These are phyloP conservation scores for Candida boidinii DNA, from an alignment of 805 yeast species.

Conservation along the genomic window DNA sequence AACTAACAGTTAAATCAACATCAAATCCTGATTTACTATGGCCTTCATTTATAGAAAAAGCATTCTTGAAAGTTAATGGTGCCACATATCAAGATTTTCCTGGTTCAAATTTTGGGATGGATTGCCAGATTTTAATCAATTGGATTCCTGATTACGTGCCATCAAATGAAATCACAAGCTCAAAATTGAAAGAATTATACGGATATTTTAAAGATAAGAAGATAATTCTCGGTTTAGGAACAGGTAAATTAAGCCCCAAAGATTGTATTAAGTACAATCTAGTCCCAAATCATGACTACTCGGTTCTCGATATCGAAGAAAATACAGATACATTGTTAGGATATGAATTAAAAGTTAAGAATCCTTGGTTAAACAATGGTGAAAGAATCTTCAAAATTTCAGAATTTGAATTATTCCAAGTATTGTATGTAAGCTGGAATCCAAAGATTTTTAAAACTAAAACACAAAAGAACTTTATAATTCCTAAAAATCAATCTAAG, in stretches of 20 bases:
- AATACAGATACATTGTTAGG: slow-evolving; percentile 9
- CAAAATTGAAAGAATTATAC: slow-evolving; percentile 23
- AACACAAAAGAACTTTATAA: slow-evolving; percentile 10
- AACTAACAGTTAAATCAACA: slow-evolving; percentile 27
- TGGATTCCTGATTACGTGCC: slow-evolving; percentile 61
- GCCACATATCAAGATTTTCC: slow-evolving; percentile 44
- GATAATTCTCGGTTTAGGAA: slow-evolving; percentile 59
- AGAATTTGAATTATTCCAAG: slow-evolving; percentile 32
- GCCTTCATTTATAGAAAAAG: slow-evolving; percentile 77
- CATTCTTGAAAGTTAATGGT: slow-evolving; percentile 45
- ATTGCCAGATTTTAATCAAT: slow-evolving; percentile 56
- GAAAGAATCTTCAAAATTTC: slow-evolving; percentile 18
- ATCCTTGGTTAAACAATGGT: slow-evolving; percentile 33
- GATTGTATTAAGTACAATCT: slow-evolving; percentile 30
- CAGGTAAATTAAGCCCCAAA: slow-evolving; percentile 35
- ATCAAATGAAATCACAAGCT: slow-evolving; percentile 22
- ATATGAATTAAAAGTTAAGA: slow-evolving; percentile 25
- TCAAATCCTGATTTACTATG: slow-evolving; percentile 31
- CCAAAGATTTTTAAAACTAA: slow-evolving; percentile 20
- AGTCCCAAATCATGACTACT: slow-evolving; percentile 63
- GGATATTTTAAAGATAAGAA: slow-evolving; percentile 23
- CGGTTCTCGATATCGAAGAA: slow-evolving; percentile 34
- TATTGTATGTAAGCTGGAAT: slow-evolving; percentile 64
- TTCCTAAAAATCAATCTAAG: slow-evolving; percentile 15
- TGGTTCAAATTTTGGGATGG: slow-evolving; percentile 75